phyloP scores from a whole-genome alignment of 306 rosid species.

The Acacia confusa region DNA sequence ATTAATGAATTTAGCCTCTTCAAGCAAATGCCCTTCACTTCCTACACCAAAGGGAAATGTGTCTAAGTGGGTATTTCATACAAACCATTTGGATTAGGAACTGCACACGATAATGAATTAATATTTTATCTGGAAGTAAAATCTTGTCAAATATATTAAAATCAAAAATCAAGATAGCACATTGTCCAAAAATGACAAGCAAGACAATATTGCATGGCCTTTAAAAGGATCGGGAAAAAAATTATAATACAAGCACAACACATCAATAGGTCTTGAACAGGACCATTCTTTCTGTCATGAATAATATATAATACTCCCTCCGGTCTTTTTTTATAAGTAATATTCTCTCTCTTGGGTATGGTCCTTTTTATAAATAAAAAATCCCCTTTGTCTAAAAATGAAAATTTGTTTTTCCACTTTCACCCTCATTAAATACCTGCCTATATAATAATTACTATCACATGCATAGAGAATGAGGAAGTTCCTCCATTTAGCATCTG shows the following conservation, averaged over 20 bases:
- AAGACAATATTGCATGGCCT: not conserved
- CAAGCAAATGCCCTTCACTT: slow-evolving; percentile 70
- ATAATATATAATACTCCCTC: not conserved
- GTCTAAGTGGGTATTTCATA: not conserved
- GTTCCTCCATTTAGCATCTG: no score
- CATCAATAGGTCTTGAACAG: not conserved
- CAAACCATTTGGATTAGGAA: slow-evolving; percentile 3
- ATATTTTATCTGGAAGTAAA: not conserved
- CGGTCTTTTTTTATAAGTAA: no score
- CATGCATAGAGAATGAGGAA: no score
- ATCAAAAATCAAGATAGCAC: not conserved
- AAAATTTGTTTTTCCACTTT: no score
- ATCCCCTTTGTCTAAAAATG: no score
- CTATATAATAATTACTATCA: no score
- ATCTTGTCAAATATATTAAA: not conserved
- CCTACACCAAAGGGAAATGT: slow-evolving; percentile 43
- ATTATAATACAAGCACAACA: not conserved
- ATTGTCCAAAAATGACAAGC: not conserved
- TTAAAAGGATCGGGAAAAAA: not conserved
- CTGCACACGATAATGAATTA: not conserved
- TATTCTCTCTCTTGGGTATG: no score
- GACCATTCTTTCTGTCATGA: not conserved
- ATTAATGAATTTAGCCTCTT: slow-evolving; percentile 75
- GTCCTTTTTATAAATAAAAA: no score
- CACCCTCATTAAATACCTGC: no score